Base-by-base conservation (phyloP, 352 stramenopile genomes). In the Phytophthora crassamura region DNA sequence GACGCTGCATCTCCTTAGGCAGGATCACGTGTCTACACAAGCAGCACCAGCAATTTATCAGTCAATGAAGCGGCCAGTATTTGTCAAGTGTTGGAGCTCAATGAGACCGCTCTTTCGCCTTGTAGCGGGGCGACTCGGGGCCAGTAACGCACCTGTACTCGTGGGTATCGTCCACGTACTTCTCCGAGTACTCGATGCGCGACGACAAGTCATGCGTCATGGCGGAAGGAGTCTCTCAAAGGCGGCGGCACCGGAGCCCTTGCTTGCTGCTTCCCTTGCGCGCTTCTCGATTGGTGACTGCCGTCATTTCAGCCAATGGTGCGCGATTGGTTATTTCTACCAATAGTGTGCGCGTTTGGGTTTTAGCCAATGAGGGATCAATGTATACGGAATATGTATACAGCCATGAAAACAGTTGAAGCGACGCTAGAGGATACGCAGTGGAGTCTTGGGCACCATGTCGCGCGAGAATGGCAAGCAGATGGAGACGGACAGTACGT, bases 1-100 rank as follows among this genome's bases (percentile, higher is more conserved):
- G 95, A 70, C 98, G 98, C 46, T 97, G 95, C 64, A 99, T 92
- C 73, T 99, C 97, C 78, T 99, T 99, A 5, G 97, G 97, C 55
- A 99, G 81, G 65, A 99, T 99, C 43, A 98, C 93, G 78, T 98
- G 93, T 80, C 92, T 96, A 56, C 10, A 18, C 16, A 22, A 15
- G 9, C 30, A 51, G 16, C 25, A 49, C 18, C 12, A 34, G 15
- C 16, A 60, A 47, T 14, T 41, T n/a, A 5, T 54, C 14, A 22
- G 32, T 38, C n/a, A 20, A 30, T 30, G 3, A 34, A n/a, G 30
- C 9, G n/a, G 2, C 25, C 18, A 50, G n/a, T 49, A 28, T 30
- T 22, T 18, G 30, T 22, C n/a, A 18, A 41, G 10, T 28, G 55
- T 18, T 32, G 32, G 28, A 8, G 18, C 2, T 45, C 25, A n/a